Conservation (phyloP, 257 asterid species). For the Mentha longifolia region DNA sequence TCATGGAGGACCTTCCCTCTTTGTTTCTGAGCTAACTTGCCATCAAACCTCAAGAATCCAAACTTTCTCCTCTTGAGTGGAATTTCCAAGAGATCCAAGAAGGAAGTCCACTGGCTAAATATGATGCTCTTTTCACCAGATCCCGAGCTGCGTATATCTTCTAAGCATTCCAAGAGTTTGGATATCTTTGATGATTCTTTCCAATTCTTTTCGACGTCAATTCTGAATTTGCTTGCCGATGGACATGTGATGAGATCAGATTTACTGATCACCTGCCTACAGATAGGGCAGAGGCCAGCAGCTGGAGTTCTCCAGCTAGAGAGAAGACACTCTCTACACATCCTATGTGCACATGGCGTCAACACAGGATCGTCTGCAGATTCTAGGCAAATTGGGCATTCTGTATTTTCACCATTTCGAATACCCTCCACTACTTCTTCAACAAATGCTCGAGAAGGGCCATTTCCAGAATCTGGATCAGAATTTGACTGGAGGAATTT, state of each 20-base stretch:
- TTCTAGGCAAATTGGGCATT: constrained; percentile 91
- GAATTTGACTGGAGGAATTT: constrained; percentile 56
- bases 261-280: constrained; percentile 63
- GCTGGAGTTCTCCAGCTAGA: constrained; percentile 71
- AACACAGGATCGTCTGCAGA: constrained; percentile 84
- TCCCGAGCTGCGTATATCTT: constrained; percentile 39
- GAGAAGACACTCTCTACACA: constrained; percentile 85
- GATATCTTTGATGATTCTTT: constrained; percentile 75
- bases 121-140: constrained; percentile 77
- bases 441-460: constrained; percentile 66
- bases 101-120: constrained; percentile 87
- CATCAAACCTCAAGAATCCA: constrained; percentile 77
- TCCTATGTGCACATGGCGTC: constrained; percentile 85
- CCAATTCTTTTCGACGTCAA: constrained; percentile 76
- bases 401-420: constrained; percentile 58
- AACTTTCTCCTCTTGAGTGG: constrained; percentile 53
- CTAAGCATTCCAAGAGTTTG: constrained; percentile 65
- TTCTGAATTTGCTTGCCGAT: constrained; percentile 52
- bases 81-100: constrained; percentile 77
- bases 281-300: constrained; percentile 71
- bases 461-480: constrained; percentile 42
- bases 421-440: constrained; percentile 82
- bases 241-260: constrained; percentile 75
- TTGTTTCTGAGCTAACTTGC: constrained; percentile 67
- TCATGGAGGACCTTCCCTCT: constrained; percentile 73